Evolutionary conservation across 2,329 filamentous ascomycete species (phyloP), one percentile per base, ranked within the genome.

Genomic region (Ophiostoma quercus): DNA sequence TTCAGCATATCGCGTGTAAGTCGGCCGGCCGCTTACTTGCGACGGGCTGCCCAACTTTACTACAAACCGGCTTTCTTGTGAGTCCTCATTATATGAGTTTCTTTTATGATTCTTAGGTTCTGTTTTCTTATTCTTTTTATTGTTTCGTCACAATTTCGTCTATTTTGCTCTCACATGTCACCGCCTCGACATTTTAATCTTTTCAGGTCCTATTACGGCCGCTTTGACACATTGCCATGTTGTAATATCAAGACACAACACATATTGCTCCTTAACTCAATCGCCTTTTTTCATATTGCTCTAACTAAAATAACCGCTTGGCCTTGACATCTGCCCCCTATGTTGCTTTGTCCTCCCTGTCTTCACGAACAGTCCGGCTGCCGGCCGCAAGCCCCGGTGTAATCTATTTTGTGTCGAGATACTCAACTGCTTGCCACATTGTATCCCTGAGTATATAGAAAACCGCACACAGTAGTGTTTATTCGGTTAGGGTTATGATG

Each of bases 121-220:
- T 25, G n/a, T 65, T 62, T 32, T 47, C 22, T 22, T 22, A 16
- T 66, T 66, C 25, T 66, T 43, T 19, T 54, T 66, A 9, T 65
- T 14, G 14, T 6, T 63, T 39, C 22, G 25, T 51, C 3, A 3
- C 25, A 5, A n/a, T 22, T 60, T 60, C 29, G 25, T 9, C 12
- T 1, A 5, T 29, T 29, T 60, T 29, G 11, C 43, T 47, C 43
- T 47, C 19, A n/a, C 16, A 19, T 47, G 43, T 47, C 43, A 47
- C 19, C 16, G 43, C 43, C 43, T n/a, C 8, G 16, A 19, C 7
- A n/a, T 19, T n/a, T 47, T 19, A 3, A 6, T 19, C 19, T 47
- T 19, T 47, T 6, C 16, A 16, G 43, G 4, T 19, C 43, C 16
- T 19, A 6, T 16, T 47, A 9, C 43, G 43, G 43, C 43, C 16